phyloP scores from a whole-genome alignment of 2,329 filamentous ascomycete genomes.

The Pseudogymnoascus sp. region DNA sequence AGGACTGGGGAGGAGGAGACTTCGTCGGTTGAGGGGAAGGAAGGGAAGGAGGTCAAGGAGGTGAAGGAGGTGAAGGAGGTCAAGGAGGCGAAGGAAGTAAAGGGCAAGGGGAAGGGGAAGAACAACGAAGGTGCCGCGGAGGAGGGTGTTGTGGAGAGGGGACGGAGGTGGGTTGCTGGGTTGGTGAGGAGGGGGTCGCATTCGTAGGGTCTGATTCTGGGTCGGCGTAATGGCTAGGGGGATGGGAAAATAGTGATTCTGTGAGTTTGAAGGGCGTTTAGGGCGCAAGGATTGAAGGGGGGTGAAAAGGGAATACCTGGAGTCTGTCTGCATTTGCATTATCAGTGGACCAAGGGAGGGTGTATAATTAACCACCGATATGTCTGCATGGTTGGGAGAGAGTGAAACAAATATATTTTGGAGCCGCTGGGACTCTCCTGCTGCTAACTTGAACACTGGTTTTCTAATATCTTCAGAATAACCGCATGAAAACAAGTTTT shows the following conservation, averaged over 20 bases:
- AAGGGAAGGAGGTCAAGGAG: neutral
- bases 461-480: neutral
- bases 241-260: neutral
- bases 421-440: neutral
- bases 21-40: neutral
- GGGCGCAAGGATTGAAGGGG: neutral
- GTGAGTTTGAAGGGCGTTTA: neutral
- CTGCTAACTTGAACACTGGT: neutral
- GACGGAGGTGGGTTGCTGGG: neutral
- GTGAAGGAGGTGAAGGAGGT: neutral
- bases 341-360: neutral
- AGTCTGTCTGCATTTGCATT: neutral
- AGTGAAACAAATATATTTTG: neutral
- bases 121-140: neutral
- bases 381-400: neutral
- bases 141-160: neutral
- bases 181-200: neutral
- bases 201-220: neutral
- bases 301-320: neutral
- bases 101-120: neutral
- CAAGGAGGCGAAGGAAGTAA: neutral
- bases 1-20: slow-evolving; percentile 30
- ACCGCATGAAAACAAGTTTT: neutral
- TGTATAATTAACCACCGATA: neutral
- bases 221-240: neutral